Percentiles rank a stretch among this genome's conserved stretches.
Conservation (phyloP, 192 early-diverging fungal genomes). For the Rhizoclosmatium sp. region DNA sequence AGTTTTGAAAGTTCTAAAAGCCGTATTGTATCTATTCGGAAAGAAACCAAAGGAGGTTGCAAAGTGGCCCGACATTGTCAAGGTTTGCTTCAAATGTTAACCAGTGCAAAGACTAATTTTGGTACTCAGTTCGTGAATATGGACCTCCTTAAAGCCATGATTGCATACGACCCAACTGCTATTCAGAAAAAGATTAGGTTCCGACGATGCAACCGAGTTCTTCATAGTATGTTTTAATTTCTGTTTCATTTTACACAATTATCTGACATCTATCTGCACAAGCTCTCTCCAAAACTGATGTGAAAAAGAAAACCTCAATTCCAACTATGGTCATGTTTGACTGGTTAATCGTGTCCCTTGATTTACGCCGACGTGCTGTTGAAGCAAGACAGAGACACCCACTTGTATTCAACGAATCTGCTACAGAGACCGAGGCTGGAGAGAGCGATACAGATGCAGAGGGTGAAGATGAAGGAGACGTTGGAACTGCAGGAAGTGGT, state of each 20-base stretch:
- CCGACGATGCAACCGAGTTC: constrained; percentile 52
- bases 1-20: constrained; percentile 62
- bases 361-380: constrained; percentile 53
- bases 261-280: constrained; percentile 20
- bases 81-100: background rate
- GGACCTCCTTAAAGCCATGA: constrained; percentile 59
- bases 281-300: constrained; percentile 57
- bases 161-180: constrained; percentile 63
- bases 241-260: constrained; percentile 34
- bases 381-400: constrained; percentile 49
- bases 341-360: constrained; percentile 61
- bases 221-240: constrained; percentile 51
- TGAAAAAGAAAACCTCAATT: constrained; percentile 55
- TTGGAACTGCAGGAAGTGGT: background rate
- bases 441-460: constrained; percentile 48
- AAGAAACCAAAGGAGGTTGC: constrained; percentile 51
- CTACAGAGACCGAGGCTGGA: constrained; percentile 35
- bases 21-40: constrained; percentile 64
- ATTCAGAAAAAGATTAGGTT: constrained; percentile 62
- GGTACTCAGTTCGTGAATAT: constrained; percentile 51
- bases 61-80: constrained; percentile 15
- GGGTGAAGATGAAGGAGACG: constrained; percentile 18
- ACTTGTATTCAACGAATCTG: constrained; percentile 27
- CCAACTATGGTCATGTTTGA: constrained; percentile 62
- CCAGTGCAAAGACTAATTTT: background rate